Conservation (phyloP, 2,329 filamentous ascomycete species). For the Cladosporium sp. region DNA sequence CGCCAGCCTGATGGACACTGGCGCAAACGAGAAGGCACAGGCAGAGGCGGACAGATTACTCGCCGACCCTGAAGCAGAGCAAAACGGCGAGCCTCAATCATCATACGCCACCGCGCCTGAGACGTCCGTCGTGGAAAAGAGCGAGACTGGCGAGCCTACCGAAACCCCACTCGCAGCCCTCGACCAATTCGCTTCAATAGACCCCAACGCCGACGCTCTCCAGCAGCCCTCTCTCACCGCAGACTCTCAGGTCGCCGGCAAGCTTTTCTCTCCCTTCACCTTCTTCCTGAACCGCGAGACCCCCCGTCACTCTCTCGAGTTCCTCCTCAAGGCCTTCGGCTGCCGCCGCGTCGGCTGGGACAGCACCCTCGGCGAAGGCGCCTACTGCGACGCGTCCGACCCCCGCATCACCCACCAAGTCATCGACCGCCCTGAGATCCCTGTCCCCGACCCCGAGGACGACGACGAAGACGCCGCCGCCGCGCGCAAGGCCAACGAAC, state of each 20-base stretch:
- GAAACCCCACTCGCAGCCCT: constrained; percentile 49
- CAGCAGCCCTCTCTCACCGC: constrained; percentile 66
- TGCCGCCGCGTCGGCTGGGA: constrained; percentile 98
- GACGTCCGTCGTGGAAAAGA: constrained; percentile 33
- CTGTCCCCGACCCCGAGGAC: constrained; percentile 40
- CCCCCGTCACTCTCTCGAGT: constrained; percentile 84
- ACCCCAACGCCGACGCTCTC: constrained; percentile 78
- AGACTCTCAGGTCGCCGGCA: constrained; percentile 59
- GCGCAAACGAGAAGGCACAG: constrained; percentile 40
- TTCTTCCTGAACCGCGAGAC: constrained; percentile 94
- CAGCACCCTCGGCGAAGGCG: constrained; percentile 79
- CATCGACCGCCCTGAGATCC: constrained; percentile 78
- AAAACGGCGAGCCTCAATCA: constrained; percentile 14
- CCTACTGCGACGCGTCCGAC: constrained; percentile 86
- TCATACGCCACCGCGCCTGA: constrained; percentile 30
- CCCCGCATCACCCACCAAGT: constrained; percentile 93
- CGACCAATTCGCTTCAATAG: constrained; percentile 86
- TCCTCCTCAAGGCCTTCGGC: constrained; percentile 88
- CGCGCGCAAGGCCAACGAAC: constrained; percentile 49
- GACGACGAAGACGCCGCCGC: constrained; percentile 52
- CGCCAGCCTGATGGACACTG: constrained; percentile 24
- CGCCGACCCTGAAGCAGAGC: constrained; percentile 12
- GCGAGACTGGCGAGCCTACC: constrained; percentile 23
- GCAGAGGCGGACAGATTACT: constrained; percentile 46
- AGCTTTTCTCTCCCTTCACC: constrained; percentile 83